phyloP scores from a whole-genome alignment of 1,139 yeast genomes.

The Blastobotrys apis region DNA sequence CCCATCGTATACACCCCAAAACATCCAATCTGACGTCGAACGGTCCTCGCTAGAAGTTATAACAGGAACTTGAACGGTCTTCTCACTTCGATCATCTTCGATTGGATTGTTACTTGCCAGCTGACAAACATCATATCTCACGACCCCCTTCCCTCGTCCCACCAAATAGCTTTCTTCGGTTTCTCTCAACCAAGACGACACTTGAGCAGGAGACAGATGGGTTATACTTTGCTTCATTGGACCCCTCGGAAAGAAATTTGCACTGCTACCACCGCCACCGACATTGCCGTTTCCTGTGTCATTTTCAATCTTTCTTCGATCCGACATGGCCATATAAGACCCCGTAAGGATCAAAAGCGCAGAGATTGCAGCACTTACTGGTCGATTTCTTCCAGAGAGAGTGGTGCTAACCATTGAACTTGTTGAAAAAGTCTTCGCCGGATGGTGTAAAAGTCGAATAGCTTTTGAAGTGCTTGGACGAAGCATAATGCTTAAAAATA shows the following conservation, averaged over 20 bases:
- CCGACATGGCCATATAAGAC: constrained; percentile 7
- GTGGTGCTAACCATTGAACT: background rate
- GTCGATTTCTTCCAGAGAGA: too few species aligned
- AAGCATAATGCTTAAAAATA: too few species aligned
- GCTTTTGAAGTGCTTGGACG: background rate
- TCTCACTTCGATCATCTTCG: constrained; percentile 90
- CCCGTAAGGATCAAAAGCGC: constrained; percentile 9
- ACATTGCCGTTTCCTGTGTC: constrained; percentile 3
- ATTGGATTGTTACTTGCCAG: constrained; percentile 89
- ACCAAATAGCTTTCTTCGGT: constrained; percentile 77
- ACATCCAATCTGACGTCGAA: constrained; percentile 77
- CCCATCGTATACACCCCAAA: constrained; percentile 95
- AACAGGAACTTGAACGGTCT: constrained; percentile 75
- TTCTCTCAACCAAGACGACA: constrained; percentile 62
- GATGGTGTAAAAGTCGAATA: background rate
- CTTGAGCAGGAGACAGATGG: constrained; percentile 67
- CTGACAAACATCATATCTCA: constrained; percentile 88
- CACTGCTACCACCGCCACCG: background rate
- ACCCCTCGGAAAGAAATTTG: too few species aligned
- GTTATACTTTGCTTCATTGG: constrained; percentile 24
- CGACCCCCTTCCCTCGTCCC: constrained; percentile 83
- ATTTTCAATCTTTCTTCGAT: constrained; percentile 2
- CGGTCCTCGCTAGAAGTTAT: constrained; percentile 27
- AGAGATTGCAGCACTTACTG: too few species aligned
- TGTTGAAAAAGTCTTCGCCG: too few species aligned